phyloP scores from a whole-genome alignment of 345 rosid species.

The Euphorbia lathyris region DNA sequence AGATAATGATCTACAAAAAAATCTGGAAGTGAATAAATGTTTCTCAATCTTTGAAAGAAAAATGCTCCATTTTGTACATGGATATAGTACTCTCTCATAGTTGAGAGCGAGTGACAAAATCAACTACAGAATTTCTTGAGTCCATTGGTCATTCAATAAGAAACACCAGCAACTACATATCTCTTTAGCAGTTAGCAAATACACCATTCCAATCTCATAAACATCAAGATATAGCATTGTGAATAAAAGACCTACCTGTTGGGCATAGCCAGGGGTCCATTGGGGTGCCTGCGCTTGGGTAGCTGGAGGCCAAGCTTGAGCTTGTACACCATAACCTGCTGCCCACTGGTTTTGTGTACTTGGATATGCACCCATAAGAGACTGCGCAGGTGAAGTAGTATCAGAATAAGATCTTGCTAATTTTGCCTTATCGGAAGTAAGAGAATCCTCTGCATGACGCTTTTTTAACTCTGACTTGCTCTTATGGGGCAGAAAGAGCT shows the following conservation, averaged over 20 bases:
- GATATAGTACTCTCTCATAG: neutral
- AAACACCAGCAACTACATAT: neutral
- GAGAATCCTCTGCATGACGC: conserved; percentile 79
- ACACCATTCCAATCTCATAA: neutral
- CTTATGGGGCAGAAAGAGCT: conserved; percentile 61
- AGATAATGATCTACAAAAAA: neutral
- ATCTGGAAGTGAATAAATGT: neutral
- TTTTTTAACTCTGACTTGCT: conserved; percentile 67
- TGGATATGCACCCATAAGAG: conserved; percentile 71
- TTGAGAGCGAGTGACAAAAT: neutral
- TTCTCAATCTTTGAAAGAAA: neutral
- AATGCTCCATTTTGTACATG: neutral
- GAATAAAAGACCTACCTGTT: conserved; percentile 47
- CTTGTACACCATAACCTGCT: conserved; percentile 69
- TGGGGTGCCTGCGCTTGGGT: conserved; percentile 68
- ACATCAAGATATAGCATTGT: neutral
- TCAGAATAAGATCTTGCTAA: conserved; percentile 60
- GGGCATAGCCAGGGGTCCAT: conserved; percentile 76
- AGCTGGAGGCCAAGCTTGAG: conserved; percentile 84
- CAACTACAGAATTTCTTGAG: neutral
- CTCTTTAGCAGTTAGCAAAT: neutral
- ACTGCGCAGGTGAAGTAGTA: conserved; percentile 53
- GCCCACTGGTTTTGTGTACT: conserved; percentile 76
- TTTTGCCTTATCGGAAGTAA: conserved; percentile 77
- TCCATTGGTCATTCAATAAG: neutral